These are phyloP conservation scores for Syzygium oleosum DNA, from an alignment of 345 rosid genomes.

Conservation along the genomic window DNA sequence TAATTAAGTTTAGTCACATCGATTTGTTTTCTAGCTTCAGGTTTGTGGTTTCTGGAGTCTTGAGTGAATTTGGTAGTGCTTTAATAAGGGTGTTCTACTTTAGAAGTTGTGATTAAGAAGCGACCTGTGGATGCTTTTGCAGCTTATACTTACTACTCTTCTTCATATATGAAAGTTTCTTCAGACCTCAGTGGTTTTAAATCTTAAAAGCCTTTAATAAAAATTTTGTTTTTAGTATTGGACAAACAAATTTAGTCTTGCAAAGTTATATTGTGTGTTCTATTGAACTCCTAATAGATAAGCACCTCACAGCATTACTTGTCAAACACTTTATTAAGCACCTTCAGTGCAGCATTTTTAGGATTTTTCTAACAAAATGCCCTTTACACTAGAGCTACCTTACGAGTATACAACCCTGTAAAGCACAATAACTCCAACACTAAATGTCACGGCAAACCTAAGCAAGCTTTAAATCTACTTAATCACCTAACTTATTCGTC, in stretches of 20 bases:
- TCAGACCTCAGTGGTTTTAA: not conserved
- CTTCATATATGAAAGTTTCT: not conserved
- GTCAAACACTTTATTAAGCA: not conserved
- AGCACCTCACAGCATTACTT: not conserved
- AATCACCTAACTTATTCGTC: not conserved
- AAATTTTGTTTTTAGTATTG: not conserved
- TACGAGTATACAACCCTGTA: not conserved
- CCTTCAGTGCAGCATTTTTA: not conserved
- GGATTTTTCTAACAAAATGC: not conserved
- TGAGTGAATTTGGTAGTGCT: not conserved
- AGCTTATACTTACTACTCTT: not conserved
- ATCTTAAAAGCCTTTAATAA: not conserved
- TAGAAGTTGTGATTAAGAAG: not conserved
- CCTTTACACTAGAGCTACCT: not conserved
- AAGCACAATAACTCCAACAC: not conserved
- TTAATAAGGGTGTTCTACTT: not conserved
- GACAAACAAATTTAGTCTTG: not conserved
- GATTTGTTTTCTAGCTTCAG: not conserved
- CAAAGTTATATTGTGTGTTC: not conserved
- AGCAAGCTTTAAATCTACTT: not conserved
- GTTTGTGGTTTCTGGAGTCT: not conserved
- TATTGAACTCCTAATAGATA: not conserved
- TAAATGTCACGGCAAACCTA: not conserved
- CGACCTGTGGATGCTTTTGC: not conserved
- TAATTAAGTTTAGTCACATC: not conserved